phyloP scores from a whole-genome alignment of 2,329 filamentous ascomycete species.

The Tolypocladium tropicale region DNA sequence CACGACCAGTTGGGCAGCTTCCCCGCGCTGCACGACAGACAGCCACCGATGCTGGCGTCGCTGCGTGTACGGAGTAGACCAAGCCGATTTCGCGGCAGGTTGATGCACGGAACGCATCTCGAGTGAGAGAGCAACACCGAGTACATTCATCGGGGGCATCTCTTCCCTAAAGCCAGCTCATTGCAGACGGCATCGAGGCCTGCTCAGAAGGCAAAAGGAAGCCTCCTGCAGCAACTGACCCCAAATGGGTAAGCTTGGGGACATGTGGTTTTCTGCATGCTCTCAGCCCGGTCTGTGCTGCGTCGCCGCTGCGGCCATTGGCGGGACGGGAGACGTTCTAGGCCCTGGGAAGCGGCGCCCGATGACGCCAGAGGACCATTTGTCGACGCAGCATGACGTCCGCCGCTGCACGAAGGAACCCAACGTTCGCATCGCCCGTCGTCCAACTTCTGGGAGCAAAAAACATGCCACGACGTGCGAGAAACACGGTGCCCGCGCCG shows the following conservation, averaged over 20 bases:
- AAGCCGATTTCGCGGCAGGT: neutral
- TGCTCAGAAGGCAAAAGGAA: neutral
- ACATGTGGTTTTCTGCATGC: no score
- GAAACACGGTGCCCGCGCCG: neutral
- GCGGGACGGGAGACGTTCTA: neutral
- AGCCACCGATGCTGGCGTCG: neutral
- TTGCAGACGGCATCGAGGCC: neutral
- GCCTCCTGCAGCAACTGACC: neutral
- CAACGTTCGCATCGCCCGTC: neutral
- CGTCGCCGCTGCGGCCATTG: neutral
- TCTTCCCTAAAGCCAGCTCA: no score
- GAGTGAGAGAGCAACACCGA: no score
- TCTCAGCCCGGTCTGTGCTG: neutral
- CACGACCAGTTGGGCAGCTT: neutral
- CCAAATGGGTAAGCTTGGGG: no score
- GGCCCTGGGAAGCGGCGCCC: neutral
- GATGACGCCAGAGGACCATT: neutral
- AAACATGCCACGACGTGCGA: neutral
- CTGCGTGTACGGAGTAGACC: no score
- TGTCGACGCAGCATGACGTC: neutral
- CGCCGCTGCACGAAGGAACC: neutral
- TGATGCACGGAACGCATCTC: neutral
- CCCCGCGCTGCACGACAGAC: neutral
- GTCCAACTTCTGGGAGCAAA: neutral
- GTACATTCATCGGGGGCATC: no score